These are phyloP conservation scores for Metroxylon sagu DNA, from an alignment of 176 grass and related monocot species.

Conservation along the genomic window DNA sequence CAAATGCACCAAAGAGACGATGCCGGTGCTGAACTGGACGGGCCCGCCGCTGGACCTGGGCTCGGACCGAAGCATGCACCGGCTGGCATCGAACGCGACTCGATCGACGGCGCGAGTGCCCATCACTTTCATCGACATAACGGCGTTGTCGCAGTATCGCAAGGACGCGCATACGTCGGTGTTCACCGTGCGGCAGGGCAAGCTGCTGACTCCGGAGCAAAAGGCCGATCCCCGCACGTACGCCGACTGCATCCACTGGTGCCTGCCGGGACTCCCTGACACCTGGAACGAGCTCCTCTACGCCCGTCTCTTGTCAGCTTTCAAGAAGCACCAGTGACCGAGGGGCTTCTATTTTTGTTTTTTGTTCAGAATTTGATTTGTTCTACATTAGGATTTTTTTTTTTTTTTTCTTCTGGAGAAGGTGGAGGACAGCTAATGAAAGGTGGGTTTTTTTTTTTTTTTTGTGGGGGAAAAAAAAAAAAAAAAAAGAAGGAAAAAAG, in stretches of 20 bases:
- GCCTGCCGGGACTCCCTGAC: conserved; percentile 75
- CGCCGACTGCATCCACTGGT: conserved; percentile 92
- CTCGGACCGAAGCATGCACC: conserved; percentile 42
- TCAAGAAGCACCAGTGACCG: conserved; percentile 6
- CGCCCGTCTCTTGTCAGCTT: conserved; percentile 30
- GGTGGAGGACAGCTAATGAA: no score
- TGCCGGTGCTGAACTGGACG: conserved; percentile 42
- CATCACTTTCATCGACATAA: conserved; percentile 61
- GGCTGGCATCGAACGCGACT: conserved; percentile 29
- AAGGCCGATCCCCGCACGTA: conserved; percentile 45
- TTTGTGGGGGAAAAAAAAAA: no score
- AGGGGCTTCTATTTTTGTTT: background rate
- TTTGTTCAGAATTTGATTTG: no score
- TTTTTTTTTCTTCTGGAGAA: no score
- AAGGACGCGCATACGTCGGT: conserved; percentile 81
- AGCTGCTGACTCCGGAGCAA: conserved; percentile 60
- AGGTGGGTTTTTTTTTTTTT: no score
- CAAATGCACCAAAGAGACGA: conserved; percentile 56
- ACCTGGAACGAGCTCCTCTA: conserved; percentile 84
- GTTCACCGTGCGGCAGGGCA: conserved; percentile 51
- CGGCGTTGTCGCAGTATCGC: conserved; percentile 71
- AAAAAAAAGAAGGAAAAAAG: no score
- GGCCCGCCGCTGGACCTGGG: conserved; percentile 27
- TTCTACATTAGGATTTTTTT: no score
- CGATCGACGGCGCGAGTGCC: conserved; percentile 47